Evolutionary conservation across 1,139 yeast genomes (phyloP).

Genomic region (Torulaspora pretoriensis): DNA sequence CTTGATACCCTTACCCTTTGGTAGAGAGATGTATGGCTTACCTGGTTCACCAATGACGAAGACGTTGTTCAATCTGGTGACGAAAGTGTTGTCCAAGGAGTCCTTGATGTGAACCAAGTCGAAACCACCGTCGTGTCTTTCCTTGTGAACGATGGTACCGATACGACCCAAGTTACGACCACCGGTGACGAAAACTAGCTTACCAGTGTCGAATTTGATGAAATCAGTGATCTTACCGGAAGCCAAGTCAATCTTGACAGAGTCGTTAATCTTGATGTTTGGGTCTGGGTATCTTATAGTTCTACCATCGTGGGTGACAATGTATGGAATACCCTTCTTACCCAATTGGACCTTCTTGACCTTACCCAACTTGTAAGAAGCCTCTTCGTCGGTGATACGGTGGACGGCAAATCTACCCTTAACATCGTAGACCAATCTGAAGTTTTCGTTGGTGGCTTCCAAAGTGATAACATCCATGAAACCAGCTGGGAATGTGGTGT

Average conservation of each 20-base stretch:
- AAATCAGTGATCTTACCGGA: conserved; percentile 89
- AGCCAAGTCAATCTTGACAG: conserved; percentile 93
- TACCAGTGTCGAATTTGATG: conserved; percentile 94
- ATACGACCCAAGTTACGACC: conserved; percentile 99
- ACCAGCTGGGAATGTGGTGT: conserved; percentile 97
- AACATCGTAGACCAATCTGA: conserved; percentile 96
- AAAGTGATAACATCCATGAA: conserved; percentile 97
- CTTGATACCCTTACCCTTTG: conserved; percentile 99
- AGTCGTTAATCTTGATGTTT: conserved; percentile 90
- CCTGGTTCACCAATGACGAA: conserved; percentile 97
- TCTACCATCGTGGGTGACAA: conserved; percentile 99
- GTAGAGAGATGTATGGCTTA: conserved; percentile 95
- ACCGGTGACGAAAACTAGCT: conserved; percentile 96
- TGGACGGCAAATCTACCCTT: conserved; percentile 99
- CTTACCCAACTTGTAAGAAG: conserved; percentile 95
- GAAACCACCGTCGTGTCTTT: conserved; percentile 99
- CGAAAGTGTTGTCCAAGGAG: conserved; percentile 94
- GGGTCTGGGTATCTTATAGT: conserved; percentile 99
- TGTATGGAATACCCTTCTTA: conserved; percentile 96
- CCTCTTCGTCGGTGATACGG: conserved; percentile 99
- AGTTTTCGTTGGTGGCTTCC: conserved; percentile 98
- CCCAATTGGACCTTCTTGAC: conserved; percentile 97
- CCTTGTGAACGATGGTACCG: conserved; percentile 97
- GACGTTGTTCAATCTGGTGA: conserved; percentile 95
- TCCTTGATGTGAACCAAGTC: conserved; percentile 99